Conservation (phyloP, 192 early-diverging fungal species). For the Podila verticillata region DNA sequence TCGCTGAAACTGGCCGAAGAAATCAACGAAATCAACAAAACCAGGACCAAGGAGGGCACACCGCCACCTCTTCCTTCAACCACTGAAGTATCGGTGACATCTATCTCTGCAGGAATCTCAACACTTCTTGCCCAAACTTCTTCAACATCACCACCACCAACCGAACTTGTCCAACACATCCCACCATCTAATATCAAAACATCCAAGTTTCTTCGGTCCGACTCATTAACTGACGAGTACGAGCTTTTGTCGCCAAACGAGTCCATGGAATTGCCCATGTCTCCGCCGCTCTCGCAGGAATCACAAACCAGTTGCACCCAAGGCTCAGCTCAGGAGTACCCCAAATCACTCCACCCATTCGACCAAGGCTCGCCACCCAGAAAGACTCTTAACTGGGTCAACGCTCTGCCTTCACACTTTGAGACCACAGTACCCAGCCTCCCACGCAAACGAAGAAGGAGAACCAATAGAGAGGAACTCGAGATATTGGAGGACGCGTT, state of each 20-base stretch:
- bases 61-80: neutral
- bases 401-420: slow-evolving; percentile 42
- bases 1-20: slow-evolving; percentile 15
- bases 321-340: slow-evolving; percentile 5
- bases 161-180: neutral
- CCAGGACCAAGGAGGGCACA: neutral
- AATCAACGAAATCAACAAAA: slow-evolving; percentile 22
- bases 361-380: slow-evolving; percentile 25
- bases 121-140: slow-evolving; percentile 12
- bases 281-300: slow-evolving; percentile 34
- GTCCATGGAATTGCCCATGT: slow-evolving; percentile 13
- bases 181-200: slow-evolving; percentile 1
- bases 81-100: neutral
- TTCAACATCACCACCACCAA: slow-evolving; percentile 3
- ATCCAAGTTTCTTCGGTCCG: neutral
- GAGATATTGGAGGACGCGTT: slow-evolving; percentile 76
- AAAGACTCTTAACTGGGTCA: slow-evolving; percentile 52
- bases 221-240: slow-evolving; percentile 18
- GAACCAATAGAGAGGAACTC: slow-evolving; percentile 71
- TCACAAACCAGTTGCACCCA: slow-evolving; percentile 7
- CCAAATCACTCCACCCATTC: slow-evolving; percentile 19
- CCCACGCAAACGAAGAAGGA: slow-evolving; percentile 43
- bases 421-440: slow-evolving; percentile 26
- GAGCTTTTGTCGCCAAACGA: slow-evolving; percentile 16
- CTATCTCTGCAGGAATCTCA: slow-evolving; percentile 8